Evolutionary conservation across 2,329 filamentous ascomycete genomes (phyloP).

Genomic region (Scedosporium minutisporum): DNA sequence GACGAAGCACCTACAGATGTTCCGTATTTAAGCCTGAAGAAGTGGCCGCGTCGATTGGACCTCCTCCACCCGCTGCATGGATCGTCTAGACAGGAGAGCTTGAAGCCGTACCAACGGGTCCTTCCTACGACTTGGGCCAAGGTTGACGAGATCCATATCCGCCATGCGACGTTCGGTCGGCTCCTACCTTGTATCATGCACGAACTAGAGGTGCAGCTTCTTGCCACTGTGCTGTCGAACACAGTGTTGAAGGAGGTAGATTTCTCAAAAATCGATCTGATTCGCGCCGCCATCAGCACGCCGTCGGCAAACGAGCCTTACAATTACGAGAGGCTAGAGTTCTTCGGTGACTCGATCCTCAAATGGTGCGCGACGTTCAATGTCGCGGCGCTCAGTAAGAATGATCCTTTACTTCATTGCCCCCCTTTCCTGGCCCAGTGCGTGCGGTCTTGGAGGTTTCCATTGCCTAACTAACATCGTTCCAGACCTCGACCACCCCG

Average conservation of each 20-base stretch:
- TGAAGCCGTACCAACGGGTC: constrained; percentile 32
- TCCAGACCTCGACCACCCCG: constrained; percentile 58
- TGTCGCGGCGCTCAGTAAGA: constrained; percentile 43
- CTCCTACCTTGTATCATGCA: constrained; percentile 67
- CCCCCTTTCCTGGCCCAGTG: background rate
- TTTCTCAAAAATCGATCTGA: constrained; percentile 42
- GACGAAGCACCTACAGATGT: constrained; percentile 30
- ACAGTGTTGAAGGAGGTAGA: constrained; percentile 28
- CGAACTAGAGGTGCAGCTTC: constrained; percentile 53
- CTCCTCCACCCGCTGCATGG: constrained; percentile 39
- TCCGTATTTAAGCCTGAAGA: constrained; percentile 38
- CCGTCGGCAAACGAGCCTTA: constrained; percentile 47
- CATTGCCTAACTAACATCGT: constrained; percentile 9
- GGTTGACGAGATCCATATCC: constrained; percentile 36
- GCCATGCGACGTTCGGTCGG: constrained; percentile 40
- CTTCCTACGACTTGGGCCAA: constrained; percentile 38
- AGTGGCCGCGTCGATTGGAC: constrained; percentile 46
- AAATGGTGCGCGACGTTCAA: constrained; percentile 65
- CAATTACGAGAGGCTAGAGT: constrained; percentile 79
- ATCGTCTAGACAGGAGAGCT: constrained; percentile 17
- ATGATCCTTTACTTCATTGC: background rate
- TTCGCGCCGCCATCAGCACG: constrained; percentile 63
- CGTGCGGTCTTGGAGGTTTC: background rate
- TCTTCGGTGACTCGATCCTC: constrained; percentile 74
- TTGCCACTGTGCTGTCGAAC: constrained; percentile 47